Base-by-base conservation (phyloP, 257 asterid species). In the Ophiorrhiza pumila region DNA sequence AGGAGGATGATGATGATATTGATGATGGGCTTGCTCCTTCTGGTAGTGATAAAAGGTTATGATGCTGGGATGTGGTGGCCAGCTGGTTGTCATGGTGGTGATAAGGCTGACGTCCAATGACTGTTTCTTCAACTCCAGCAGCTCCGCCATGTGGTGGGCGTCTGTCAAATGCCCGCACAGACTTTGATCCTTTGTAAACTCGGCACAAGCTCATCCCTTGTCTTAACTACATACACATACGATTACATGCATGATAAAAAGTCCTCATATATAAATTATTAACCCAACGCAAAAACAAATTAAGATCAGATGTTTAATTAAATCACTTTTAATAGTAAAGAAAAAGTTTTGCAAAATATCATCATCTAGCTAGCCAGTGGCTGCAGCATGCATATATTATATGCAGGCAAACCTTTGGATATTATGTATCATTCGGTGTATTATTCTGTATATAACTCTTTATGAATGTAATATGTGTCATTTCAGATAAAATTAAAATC, bases 151-250 rank as follows among this genome's bases (percentile, higher is more conserved):
- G 43, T n/a, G 84, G 41, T 41, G 87, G 89, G 14, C 90, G 85
- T 57, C 93, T 74, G 76, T 88, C 90, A 55, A 85, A 88, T 37
- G 87, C 85, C 78, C 89, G 73, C 6, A 81, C 3, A 69, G 73
- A 53, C 65, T 80, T 88, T 72, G 93, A 79, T 65, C 68, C 77
- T 35, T 71, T 77, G 83, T 88, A 88, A 17, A 85, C 65, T 72
- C 93, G 78, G 80, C 89, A 88, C 61, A 86, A 64, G 80, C 90
- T 85, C 56, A 85, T 34, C 69, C 85, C 88, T 64, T 83, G 81
- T 27, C 74, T 71, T 31, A 85, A 7, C 93, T 85, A 76, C 75
- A 72, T 31, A 15, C 17, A 22, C 41, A 29, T 52, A 13, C 17
- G 9, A n/a, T n/a, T 31, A 57, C 13, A 22, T 2, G 17, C 17